Evolutionary conservation across 2,329 filamentous ascomycete genomes (phyloP).

Genomic region (Lizonia empirigonia): DNA sequence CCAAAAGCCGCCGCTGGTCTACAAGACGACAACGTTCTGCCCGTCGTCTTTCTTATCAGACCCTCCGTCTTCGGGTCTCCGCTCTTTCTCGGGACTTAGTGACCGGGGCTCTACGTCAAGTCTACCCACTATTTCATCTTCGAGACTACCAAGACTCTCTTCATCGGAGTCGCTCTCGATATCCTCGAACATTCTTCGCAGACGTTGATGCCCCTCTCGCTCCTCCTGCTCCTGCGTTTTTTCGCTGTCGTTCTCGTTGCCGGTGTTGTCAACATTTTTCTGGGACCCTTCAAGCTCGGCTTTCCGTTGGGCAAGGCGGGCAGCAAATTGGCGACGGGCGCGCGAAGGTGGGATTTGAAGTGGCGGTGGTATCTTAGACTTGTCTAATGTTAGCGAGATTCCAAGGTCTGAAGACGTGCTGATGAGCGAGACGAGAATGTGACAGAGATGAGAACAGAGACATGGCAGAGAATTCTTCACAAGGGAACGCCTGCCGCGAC

Average conservation of each 20-base stretch:
- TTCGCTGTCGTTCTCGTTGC: conserved; percentile 16
- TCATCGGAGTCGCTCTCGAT: conserved; percentile 43
- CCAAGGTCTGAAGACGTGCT: not conserved
- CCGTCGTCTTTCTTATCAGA: not conserved
- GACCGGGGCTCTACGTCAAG: conserved; percentile 8
- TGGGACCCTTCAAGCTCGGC: conserved; percentile 32
- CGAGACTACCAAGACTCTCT: conserved; percentile 14
- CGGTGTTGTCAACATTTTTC: conserved; percentile 25
- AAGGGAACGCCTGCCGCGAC: conserved; percentile 26
- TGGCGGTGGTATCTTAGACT: conserved; percentile 52
- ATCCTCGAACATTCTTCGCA: conserved; percentile 43
- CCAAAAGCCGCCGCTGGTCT: conserved; percentile 1
- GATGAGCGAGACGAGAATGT: conserved; percentile 12
- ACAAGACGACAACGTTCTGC: conserved; percentile 8
- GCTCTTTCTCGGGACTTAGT: conserved; percentile 8
- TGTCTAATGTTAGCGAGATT: conserved; percentile 53
- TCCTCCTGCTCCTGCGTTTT: conserved; percentile 37
- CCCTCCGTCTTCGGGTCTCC: not conserved
- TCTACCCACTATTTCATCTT: conserved; percentile 14
- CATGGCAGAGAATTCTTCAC: conserved; percentile 3
- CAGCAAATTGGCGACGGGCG: conserved; percentile 87
- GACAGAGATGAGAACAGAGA: not conserved
- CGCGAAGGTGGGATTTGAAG: conserved; percentile 86
- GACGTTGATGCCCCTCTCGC: conserved; percentile 41
- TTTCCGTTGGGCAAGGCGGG: conserved; percentile 68